Base-by-base conservation (phyloP, 257 asterid genomes). In the Solanum clarkiae region DNA sequence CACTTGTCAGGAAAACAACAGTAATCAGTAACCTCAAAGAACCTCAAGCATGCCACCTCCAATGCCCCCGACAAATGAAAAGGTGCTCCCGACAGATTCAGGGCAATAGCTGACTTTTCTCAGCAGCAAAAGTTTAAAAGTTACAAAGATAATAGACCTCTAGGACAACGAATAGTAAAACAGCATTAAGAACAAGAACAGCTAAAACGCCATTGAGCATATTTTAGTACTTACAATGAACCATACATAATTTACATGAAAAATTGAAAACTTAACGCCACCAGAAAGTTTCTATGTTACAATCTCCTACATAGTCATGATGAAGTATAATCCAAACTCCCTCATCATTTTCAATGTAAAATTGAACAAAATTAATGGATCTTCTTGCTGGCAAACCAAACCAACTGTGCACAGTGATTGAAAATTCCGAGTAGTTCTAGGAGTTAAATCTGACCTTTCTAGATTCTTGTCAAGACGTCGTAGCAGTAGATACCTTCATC, bases 401-500 rank as follows among this genome's bases (percentile, higher is more conserved):
- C 84, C 70, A 81, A 59, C 55, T 63, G 26, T 17, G 84, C 42
- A 59, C 42, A 77, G 6, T 51, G 45, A 77, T 26, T 51, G 63
- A 77, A 55, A 26, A 63, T 36, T 24, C 62, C 65, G n/a, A 51
- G 36, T 26, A 47, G 4, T 29, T 65, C 79, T 83, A 40, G n/a
- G 49, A 53, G 68, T 69, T 84, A 59, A 68, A 69, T 18, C 81
- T 84, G 84, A 77, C 65, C 63, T 77, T 77, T 77, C 47, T 77
- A 56, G 53, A 75, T 22, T 22, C 60, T 56, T 2, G 36, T 49
- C 26, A 85, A 44, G 81, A 80, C 80, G 69, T 47, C 53, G 44
- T 56, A 49, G 86, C 80, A 53, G 83, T 85, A 85, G 90, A 63
- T 22, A 14, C 55, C 86, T 88, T 90, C 87, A 44, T 45, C 81